phyloP scores from a whole-genome alignment of 306 rosid genomes.

The Heteromeles arbutifolia region DNA sequence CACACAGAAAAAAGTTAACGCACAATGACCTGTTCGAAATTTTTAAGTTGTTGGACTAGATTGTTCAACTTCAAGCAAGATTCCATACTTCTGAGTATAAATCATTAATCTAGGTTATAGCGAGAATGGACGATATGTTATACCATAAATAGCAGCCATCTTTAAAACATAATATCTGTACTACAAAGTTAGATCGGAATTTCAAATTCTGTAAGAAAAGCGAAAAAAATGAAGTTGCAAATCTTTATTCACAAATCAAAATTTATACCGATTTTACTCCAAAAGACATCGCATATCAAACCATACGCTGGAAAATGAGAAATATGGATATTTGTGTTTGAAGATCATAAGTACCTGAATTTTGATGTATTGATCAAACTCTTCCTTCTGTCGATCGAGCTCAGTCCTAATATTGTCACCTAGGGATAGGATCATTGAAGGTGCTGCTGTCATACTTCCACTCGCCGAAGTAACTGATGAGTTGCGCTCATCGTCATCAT shows the following conservation, averaged over 20 bases:
- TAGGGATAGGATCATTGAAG: conserved; percentile 54
- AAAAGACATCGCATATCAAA: neutral
- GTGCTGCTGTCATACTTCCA: conserved; percentile 69
- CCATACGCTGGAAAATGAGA: neutral
- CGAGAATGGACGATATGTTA: neutral
- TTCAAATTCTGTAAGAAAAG: neutral
- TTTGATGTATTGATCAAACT: conserved; percentile 64
- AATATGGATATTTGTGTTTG: neutral
- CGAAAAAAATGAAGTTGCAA: neutral
- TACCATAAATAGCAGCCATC: neutral
- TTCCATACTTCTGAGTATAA: neutral
- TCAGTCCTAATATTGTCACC: conserved; percentile 68
- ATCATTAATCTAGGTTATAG: neutral
- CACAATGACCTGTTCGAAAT: neutral
- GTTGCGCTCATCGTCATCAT: conserved; percentile 86
- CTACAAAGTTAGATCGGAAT: neutral
- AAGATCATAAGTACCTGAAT: conserved; percentile 51
- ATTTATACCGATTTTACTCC: neutral
- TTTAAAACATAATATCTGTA: neutral
- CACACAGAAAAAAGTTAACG: neutral
- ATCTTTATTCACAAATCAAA: neutral
- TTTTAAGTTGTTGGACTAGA: neutral
- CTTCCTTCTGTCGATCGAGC: conserved; percentile 81
- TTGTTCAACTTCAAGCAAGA: neutral
- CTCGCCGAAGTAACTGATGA: conserved; percentile 89